A percentile compares a stretch with the other conserved stretches of the same genome.
Evolutionary conservation across 352 stramenopile species (phyloP).

Genomic region (Globisporangium takayamanum): DNA sequence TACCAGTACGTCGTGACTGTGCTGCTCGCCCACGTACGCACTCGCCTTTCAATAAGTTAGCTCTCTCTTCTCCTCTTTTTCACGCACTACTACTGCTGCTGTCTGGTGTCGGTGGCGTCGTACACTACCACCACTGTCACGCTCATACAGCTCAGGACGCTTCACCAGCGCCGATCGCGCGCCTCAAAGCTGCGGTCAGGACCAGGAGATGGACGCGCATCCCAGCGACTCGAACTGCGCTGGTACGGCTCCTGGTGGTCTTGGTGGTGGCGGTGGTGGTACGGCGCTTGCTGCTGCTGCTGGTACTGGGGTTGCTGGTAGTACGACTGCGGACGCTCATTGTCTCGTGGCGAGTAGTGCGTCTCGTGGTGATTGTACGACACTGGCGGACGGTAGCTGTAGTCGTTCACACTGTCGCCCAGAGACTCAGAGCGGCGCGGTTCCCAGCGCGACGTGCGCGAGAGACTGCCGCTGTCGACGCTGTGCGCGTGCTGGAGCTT

Average conservation of each 20-base stretch:
- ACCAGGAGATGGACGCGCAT: slow-evolving; percentile 4
- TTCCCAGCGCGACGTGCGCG: slow-evolving; percentile 11
- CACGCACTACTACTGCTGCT: background rate
- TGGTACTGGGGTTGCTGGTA: background rate
- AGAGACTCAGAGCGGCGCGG: slow-evolving; percentile 9
- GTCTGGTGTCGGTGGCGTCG: background rate
- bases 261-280: background rate
- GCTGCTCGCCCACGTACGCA: too few relatives aligned
- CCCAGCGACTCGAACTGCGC: slow-evolving; percentile 8
- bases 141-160: background rate
- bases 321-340: background rate
- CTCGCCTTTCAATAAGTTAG: too few relatives aligned
- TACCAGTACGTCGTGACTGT: too few relatives aligned
- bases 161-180: slow-evolving; percentile 8
- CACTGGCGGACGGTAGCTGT: slow-evolving; percentile 7
- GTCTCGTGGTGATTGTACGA: slow-evolving; percentile 7
- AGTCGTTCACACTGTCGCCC: slow-evolving; percentile 32
- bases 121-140: background rate
- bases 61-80: too few relatives aligned
- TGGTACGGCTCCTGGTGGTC: background rate
- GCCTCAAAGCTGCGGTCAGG: background rate
- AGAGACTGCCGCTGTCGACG: slow-evolving; percentile 30
- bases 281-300: background rate
- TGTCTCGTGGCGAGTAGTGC: slow-evolving; percentile 2
- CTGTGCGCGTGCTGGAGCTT: slow-evolving; percentile 65